phyloP scores from a whole-genome alignment of 331 rosid genomes.

The Cydonia oblonga region DNA sequence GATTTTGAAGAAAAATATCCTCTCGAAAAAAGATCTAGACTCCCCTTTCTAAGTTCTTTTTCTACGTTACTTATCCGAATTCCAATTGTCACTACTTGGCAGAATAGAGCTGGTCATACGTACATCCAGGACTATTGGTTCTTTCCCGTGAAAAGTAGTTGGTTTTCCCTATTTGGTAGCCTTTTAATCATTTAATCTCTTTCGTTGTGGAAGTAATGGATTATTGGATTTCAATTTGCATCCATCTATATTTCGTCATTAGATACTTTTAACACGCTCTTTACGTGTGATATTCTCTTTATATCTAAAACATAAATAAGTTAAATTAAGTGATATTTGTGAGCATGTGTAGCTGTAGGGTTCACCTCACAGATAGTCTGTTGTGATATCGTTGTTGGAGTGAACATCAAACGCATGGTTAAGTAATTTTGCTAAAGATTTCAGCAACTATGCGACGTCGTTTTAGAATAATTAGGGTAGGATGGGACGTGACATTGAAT shows the following conservation, averaged over 20 bases:
- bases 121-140: not conserved
- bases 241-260: fast-evolving
- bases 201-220: not conserved
- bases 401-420: no score
- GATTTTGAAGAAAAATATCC: fast-evolving
- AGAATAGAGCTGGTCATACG: not conserved
- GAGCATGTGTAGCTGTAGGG: not conserved
- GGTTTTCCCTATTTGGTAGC: not conserved
- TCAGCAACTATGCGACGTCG: not conserved
- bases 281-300: no score
- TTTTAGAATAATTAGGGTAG: not conserved
- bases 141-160: not conserved
- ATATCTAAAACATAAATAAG: no score
- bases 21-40: no score
- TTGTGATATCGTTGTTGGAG: not conserved
- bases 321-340: no score
- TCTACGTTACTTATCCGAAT: not conserved
- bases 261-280: no score
- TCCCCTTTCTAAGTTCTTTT: not conserved
- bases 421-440: not conserved
- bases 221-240: not conserved
- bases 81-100: not conserved
- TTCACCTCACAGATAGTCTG: fast-evolving
- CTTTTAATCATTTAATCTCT: not conserved
- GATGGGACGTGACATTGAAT: not conserved